Base-by-base conservation (phyloP, 164 flowering plant genomes). In the Buxus sempervirens region DNA sequence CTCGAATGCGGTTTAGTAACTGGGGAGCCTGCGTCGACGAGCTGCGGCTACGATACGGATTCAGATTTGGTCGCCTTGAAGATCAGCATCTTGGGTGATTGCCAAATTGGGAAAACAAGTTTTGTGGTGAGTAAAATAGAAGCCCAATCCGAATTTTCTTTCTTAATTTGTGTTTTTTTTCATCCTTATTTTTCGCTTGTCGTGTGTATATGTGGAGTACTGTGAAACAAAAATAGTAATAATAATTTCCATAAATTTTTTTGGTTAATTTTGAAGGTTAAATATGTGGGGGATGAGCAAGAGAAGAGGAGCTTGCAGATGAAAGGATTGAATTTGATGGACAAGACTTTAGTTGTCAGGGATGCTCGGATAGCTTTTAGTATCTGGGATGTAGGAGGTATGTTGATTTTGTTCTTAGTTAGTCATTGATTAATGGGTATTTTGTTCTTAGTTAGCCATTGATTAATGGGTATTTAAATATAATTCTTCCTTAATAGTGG, bases 361-460 rank as follows among this genome's bases (percentile, higher is more conserved):
- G 96, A 88, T 0, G 96, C 97, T 18, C 75, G 87, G 41, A 90
- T 94, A 77, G 83, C 90, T 32, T 85, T 85, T 66, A 86, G 79
- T 61, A 81, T 94, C 62, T 94, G 98, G 98, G 98, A 94, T 78
- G 96, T 94, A 3, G 93, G 83, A 83, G 98, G 98, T 90, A 77
- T 18, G 27, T 48, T 36, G n/a, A 21, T 72, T 54, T 21, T 45
- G 51, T 45, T 32, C 7, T 61, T n/a, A n/a, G n/a, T n/a, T n/a
- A n/a, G n/a, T 62, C 5, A 38, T 38, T 21, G 4, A 42, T 38
- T 36, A 28, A 24, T 53, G 26, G 25, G 21, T 2, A 36, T 60
- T 54, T 51, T 1, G 4, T 66, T n/a, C n/a, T n/a, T n/a, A n/a
- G n/a, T n/a, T n/a, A n/a, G n/a, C n/a, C n/a, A n/a, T n/a, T n/a